These are phyloP conservation scores for Coemansia sp. DNA, from an alignment of 192 early-diverging fungal genomes.

Conservation along the genomic window DNA sequence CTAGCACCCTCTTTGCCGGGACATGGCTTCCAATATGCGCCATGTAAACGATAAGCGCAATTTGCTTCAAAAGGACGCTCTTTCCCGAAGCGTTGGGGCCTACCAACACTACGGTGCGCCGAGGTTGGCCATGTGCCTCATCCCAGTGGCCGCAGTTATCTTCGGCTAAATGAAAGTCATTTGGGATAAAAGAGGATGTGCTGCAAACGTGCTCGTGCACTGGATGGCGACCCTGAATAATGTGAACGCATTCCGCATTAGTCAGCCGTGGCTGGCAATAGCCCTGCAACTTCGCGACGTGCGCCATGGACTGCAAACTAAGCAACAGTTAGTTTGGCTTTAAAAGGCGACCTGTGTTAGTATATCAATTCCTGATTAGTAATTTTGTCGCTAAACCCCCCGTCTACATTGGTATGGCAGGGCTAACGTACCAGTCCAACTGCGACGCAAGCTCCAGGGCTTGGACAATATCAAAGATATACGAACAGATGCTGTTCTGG, in stretches of 20 bases:
- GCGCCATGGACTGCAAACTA: constrained; percentile 38
- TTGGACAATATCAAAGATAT: constrained; percentile 58
- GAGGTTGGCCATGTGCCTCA: background rate
- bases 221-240: constrained; percentile 27
- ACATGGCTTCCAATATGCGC: constrained; percentile 90
- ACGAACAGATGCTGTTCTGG: constrained; percentile 61
- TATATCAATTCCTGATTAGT: background rate
- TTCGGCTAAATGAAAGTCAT: constrained; percentile 60
- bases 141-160: constrained; percentile 13
- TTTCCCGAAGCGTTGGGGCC: constrained; percentile 87
- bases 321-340: background rate
- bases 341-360: constrained; percentile 1
- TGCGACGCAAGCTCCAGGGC: constrained; percentile 52
- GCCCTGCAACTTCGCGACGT: constrained; percentile 13
- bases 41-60: constrained; percentile 80
- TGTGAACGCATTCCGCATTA: constrained; percentile 23
- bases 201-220: constrained; percentile 59
- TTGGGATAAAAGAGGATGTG: constrained; percentile 67
- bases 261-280: constrained; percentile 26
- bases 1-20: constrained; percentile 65
- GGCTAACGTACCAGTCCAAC: constrained; percentile 55
- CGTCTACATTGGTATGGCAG: background rate
- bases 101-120: constrained; percentile 64
- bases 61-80: constrained; percentile 72
- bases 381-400: background rate